Evolutionary conservation across 1,139 yeast genomes (phyloP), one percentile per base, ranked within the genome.

Genomic region (Yamadazyma buinensis): DNA sequence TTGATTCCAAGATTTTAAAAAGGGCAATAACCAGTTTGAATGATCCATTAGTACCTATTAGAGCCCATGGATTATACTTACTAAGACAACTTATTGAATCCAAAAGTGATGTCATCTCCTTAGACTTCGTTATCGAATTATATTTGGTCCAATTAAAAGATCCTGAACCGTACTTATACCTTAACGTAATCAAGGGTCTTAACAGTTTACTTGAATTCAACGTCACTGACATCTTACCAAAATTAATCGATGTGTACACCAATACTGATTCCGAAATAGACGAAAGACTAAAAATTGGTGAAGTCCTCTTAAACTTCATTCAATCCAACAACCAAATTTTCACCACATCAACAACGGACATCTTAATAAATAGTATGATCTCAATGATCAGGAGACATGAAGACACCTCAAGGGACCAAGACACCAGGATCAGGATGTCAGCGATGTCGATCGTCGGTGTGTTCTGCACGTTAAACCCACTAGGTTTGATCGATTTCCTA

Each of bases 141-240:
- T 85, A 84, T 51, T 51, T 85, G 29, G 61, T 69, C 2, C 87
- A 84, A 45, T 59, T 92, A 33, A 72, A 73, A 35, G 95, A 87
- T 48, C 72, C 78, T 0, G 98, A 92, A 42, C 95, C 97, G 0
- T 92, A 80, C 53, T 76, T 92, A 13, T 92, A 86, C 53, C 56
- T 92, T 37, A 90, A 85, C 51, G 84, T 83, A 0, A 84, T 92
- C 41, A 87, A 84, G 48, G 90, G 95, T 0, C 59, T 92, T 18
- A 80, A 77, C 33, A 67, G 72, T 15, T 57, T 90, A 27, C 62
- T 82, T 17, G 74, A 68, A 7, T 49, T 64, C 29, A 63, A 75
- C 32, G 66, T 68, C 11, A 44, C 53, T 2, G 49, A 50, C 4
- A 72, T 77, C 0, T 39, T 80, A 7, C 52, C 58, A 3, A 55